These are phyloP conservation scores for Zygnema circumcarinatum DNA, from an alignment of 139 green algal genomes.

Conservation along the genomic window DNA sequence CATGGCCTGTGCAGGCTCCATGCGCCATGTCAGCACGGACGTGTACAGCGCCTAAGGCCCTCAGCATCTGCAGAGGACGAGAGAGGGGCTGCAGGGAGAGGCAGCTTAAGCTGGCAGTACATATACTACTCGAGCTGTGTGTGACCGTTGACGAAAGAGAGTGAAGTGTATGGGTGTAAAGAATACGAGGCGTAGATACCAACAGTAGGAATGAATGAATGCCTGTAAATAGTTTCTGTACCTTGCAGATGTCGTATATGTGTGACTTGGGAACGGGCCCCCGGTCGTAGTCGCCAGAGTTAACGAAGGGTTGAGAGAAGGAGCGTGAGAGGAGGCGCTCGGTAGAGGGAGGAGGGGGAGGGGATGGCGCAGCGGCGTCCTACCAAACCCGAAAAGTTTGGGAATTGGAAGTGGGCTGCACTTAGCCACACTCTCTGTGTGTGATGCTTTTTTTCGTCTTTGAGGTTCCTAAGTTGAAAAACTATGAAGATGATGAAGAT, in stretches of 20 bases:
- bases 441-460: too few relatives aligned
- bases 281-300: too few relatives aligned
- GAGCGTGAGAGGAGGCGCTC: not conserved
- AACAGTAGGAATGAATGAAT: not conserved
- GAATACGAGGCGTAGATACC: not conserved
- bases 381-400: too few relatives aligned
- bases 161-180: not conserved
- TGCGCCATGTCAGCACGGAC: not conserved
- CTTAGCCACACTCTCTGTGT: too few relatives aligned
- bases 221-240: not conserved
- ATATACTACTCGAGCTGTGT: too few relatives aligned
- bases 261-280: too few relatives aligned
- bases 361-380: too few relatives aligned
- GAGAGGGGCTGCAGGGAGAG: not conserved
- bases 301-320: not conserved
- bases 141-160: too few relatives aligned
- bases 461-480: too few relatives aligned
- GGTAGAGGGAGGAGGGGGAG: not conserved
- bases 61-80: not conserved
- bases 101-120: too few relatives aligned
- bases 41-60: not conserved
- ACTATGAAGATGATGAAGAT: too few relatives aligned
- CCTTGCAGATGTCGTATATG: not conserved
- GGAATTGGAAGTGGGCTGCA: too few relatives aligned
- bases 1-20: conserved; percentile 12